Percentiles rank a stretch among this genome's conserved stretches.
Conservation (phyloP, 257 asterid species). For the Ehretia macrophylla region DNA sequence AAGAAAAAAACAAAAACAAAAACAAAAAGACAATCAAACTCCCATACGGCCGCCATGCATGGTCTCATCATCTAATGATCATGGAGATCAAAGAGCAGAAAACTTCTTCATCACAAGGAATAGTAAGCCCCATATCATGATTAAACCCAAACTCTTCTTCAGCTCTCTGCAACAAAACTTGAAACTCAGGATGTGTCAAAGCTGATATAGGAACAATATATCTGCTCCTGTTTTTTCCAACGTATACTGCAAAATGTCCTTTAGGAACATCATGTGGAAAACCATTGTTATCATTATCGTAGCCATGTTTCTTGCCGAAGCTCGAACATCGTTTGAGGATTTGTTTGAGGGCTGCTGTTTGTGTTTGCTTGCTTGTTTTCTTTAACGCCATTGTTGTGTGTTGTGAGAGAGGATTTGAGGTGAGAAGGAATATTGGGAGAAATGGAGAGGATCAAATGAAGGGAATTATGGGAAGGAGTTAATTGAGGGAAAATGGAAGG, state of each 20-base stretch:
- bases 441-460: not conserved
- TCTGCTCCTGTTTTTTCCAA: slow-evolving; percentile 50
- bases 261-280: slow-evolving; percentile 50
- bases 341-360: slow-evolving; percentile 27
- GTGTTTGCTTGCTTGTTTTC: slow-evolving; percentile 19
- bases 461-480: not conserved
- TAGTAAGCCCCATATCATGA: slow-evolving; percentile 63
- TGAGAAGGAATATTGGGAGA: not conserved
- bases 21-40: too few species aligned
- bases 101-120: slow-evolving; percentile 64
- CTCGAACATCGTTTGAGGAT: slow-evolving; percentile 42
- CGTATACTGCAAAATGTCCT: slow-evolving; percentile 73
- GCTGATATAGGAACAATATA: slow-evolving; percentile 52
- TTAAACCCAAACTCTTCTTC: slow-evolving; percentile 71
- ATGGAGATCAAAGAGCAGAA: slow-evolving; percentile 53
- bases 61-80: slow-evolving; percentile 23
- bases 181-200: slow-evolving; percentile 49
- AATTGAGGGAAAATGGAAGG: slow-evolving; percentile 7
- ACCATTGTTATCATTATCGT: slow-evolving; percentile 5
- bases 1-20: too few species aligned
- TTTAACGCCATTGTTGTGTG: slow-evolving; percentile 28
- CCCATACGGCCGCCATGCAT: too few species aligned
- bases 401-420: too few species aligned
- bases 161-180: slow-evolving; percentile 46
- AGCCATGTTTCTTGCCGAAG: slow-evolving; percentile 36